A percentile compares a stretch with the other conserved stretches of the same genome.
These are phyloP conservation scores for Salvia miltiorrhiza DNA, from an alignment of 257 asterid genomes.

Conservation along the genomic window DNA sequence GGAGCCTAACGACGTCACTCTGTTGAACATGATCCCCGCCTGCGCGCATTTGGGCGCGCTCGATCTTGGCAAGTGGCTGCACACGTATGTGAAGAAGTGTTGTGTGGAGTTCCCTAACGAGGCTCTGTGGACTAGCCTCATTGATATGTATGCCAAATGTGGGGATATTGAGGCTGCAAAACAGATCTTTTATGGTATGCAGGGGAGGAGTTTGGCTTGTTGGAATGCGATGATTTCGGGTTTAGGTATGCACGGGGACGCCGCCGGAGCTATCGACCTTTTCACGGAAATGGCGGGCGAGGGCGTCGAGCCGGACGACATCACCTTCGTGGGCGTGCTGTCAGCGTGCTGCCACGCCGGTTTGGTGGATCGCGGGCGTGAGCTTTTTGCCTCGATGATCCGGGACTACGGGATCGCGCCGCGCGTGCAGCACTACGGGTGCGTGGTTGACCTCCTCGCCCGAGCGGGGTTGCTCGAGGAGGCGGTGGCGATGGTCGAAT, in stretches of 20 bases:
- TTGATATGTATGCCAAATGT: conserved; percentile 47
- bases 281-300: conserved; percentile 31
- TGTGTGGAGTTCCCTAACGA: conserved; percentile 33
- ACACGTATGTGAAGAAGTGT: conserved; percentile 31
- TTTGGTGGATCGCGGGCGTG: conserved; percentile 35
- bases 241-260: conserved; percentile 47
- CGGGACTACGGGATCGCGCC: conserved; percentile 30
- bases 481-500: conserved; percentile 31
- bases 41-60: conserved; percentile 46
- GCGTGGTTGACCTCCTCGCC: conserved; percentile 39
- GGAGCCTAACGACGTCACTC: conserved; percentile 41
- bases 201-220: conserved; percentile 28
- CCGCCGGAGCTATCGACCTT: conserved; percentile 27
- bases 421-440: conserved; percentile 42
- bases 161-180: conserved; percentile 41
- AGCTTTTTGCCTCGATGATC: conserved; percentile 32
- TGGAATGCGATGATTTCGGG: conserved; percentile 52
- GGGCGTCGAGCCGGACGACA: conserved; percentile 36
- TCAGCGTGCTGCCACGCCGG: conserved; percentile 49
- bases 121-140: conserved; percentile 42
- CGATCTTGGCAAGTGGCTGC: conserved; percentile 48
- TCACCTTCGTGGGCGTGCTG: conserved; percentile 38
- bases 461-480: conserved; percentile 39
- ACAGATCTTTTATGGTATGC: conserved; percentile 24
- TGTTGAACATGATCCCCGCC: conserved; percentile 43